Base-by-base conservation (phyloP, 179 eudicot species). In the Camellia oleifera region DNA sequence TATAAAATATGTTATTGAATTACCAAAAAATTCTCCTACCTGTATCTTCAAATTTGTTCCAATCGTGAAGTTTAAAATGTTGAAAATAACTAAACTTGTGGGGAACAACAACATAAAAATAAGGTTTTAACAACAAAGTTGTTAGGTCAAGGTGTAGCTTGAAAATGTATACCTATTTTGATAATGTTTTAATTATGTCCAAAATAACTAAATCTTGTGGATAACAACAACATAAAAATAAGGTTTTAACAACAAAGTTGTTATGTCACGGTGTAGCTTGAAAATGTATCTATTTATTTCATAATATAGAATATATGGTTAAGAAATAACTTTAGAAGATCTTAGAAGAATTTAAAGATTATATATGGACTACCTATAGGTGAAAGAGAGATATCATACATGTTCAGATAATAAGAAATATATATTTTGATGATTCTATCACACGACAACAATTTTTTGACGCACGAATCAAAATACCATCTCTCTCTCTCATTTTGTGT, bases 41-140 rank as follows among this genome's bases (percentile, higher is more conserved):
- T 60, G 40, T 71, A 18, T 46, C n/a, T 72, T 72, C 17, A 26
- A 26, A 65, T 63, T 50, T 67, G 48, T 69, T 2, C 23, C 20
- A 56, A 23, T 45, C 40, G 14, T 23, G n/a, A 26, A 11, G 7
- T 26, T 56, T 8, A 23, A 46, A 4, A 8, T 77, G 60, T 15
- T 11, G 56, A 26, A 78, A 14, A 6, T 44, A 68, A 78, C 66
- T 15, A 40, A 60, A 81, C 83, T 81, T 77, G 69, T 56, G 83
- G 54, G 44, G 26, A 70, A 15, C 76, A 77, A 76, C 80, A 67
- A 69, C 50, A 77, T 69, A 60, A 81, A 81, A 70, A 58, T 70
- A 77, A 60, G 72, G 71, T 69, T 70, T 69, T 60, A 76, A 48
- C 6, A 68, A 52, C 7, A n/a, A 80, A 50, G 80, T 76, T 48